These are phyloP conservation scores for Cudoniella acicularis DNA, from an alignment of 495 filamentous ascomycete species.

Conservation along the genomic window DNA sequence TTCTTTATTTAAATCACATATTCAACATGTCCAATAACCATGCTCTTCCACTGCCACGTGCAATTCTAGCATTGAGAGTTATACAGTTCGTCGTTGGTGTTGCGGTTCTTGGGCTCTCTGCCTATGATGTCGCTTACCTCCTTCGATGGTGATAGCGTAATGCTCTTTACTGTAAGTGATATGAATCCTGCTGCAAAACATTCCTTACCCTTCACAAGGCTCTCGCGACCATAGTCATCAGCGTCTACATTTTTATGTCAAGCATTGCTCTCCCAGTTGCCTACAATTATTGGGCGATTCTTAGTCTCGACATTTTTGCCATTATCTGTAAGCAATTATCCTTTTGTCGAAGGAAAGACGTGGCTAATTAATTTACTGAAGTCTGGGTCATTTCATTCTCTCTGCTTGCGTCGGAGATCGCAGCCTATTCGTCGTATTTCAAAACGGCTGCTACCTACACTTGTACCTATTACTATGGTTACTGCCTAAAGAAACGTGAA, in stretches of 20 bases:
- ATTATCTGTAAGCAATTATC: background rate
- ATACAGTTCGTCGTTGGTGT: constrained; percentile 61
- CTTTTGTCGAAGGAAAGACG: background rate
- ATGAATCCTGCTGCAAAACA: background rate
- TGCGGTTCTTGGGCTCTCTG: constrained; percentile 61
- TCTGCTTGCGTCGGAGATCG: constrained; percentile 35
- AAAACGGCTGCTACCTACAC: constrained; percentile 3
- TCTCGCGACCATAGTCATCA: constrained; percentile 34
- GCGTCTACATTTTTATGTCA: constrained; percentile 40
- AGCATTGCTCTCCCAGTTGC: constrained; percentile 24
- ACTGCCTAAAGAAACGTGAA: constrained; percentile 14
- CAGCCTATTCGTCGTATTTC: constrained; percentile 7
- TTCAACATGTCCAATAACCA: constrained; percentile 20
- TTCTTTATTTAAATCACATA: background rate
- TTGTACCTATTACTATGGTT: constrained; percentile 25
- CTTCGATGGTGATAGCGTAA: constrained; percentile 30
- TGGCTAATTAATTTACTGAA: background rate
- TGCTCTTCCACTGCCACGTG: constrained; percentile 38
- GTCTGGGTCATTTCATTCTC: constrained; percentile 44
- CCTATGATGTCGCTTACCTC: constrained; percentile 48
- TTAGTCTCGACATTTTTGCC: constrained; percentile 41
- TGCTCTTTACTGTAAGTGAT: constrained; percentile 38
- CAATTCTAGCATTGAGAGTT: constrained; percentile 56
- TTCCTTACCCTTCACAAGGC: constrained; percentile 23
- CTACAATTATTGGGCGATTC: constrained; percentile 49